These are phyloP conservation scores for Cryphonectria naterciae DNA, from an alignment of 2,329 filamentous ascomycete species.

Conservation along the genomic window DNA sequence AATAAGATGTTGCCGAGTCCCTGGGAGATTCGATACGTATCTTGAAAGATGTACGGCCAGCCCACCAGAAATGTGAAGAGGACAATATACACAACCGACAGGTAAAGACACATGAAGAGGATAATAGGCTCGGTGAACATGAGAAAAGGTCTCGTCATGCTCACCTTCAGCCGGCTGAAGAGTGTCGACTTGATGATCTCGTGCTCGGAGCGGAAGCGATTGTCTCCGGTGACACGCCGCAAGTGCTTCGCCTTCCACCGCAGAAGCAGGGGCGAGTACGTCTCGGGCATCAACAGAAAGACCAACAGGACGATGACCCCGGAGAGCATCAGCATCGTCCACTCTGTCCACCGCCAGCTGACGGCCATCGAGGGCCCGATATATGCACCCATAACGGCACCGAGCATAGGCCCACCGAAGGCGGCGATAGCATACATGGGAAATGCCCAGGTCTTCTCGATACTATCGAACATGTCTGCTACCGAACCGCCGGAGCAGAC, in stretches of 20 bases:
- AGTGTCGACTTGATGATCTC: slow-evolving; percentile 57
- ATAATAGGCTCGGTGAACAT: slow-evolving; percentile 46
- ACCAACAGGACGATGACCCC: slow-evolving; percentile 59
- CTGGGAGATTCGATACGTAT: slow-evolving; percentile 46
- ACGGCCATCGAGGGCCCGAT: slow-evolving; percentile 60
- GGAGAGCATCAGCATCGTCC: slow-evolving; percentile 67
- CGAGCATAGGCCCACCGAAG: slow-evolving; percentile 47
- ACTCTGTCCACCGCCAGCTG: slow-evolving; percentile 68
- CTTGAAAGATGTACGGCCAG: slow-evolving; percentile 53
- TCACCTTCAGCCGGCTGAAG: slow-evolving; percentile 55
- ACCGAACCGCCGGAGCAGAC: slow-evolving; percentile 48
- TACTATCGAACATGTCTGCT: slow-evolving; percentile 43
- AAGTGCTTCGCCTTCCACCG: slow-evolving; percentile 63
- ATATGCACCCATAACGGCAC: slow-evolving; percentile 59
- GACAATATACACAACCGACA: slow-evolving; percentile 56
- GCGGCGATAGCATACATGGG: slow-evolving; percentile 52
- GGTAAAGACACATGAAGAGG: slow-evolving; percentile 51
- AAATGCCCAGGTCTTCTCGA: slow-evolving; percentile 43
- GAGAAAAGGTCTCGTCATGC: slow-evolving; percentile 47
- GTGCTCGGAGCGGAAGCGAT: slow-evolving; percentile 65
- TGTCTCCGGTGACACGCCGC: slow-evolving; percentile 63
- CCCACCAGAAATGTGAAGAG: slow-evolving; percentile 59
- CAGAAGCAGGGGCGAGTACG: slow-evolving; percentile 61
- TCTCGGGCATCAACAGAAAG: slow-evolving; percentile 66
- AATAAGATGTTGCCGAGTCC: slow-evolving; percentile 50